Percentiles rank a stretch among this genome's conserved stretches.
Conservation (phyloP, 192 early-diverging fungal species). For the Podochytrium sp. region DNA sequence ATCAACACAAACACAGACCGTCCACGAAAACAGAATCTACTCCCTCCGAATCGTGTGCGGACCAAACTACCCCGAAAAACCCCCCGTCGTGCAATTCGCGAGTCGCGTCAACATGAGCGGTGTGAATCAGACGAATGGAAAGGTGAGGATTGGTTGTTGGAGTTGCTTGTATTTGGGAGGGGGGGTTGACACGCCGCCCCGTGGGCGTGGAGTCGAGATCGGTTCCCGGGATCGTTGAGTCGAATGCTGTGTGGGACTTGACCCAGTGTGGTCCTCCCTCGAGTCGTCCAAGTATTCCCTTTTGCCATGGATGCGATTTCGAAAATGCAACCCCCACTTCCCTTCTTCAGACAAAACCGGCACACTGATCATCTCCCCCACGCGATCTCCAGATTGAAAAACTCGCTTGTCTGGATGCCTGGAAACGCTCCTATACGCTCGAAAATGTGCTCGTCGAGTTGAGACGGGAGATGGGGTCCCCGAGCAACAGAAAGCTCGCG, state of each 20-base stretch:
- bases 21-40: conserved; percentile 98
- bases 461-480: conserved; percentile 85
- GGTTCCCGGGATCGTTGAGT: neutral
- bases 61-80: conserved; percentile 78
- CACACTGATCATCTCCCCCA: too few species aligned
- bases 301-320: neutral
- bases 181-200: neutral
- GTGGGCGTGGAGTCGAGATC: neutral
- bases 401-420: conserved; percentile 77
- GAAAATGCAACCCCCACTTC: neutral
- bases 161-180: neutral
- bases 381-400: conserved; percentile 68
- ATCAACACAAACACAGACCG: conserved; percentile 58
- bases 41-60: conserved; percentile 83
- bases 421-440: conserved; percentile 80
- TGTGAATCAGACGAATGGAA: conserved; percentile 81
- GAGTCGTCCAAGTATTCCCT: neutral
- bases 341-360: neutral
- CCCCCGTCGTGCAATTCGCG: conserved; percentile 80
- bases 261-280: neutral
- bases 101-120: conserved; percentile 85
- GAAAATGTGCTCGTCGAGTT: conserved; percentile 83
- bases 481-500: conserved; percentile 80
- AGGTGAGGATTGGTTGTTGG: conserved; percentile 46
- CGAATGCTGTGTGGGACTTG: neutral